phyloP scores from a whole-genome alignment of 2,329 filamentous ascomycete species.

The Myotisia sp. region DNA sequence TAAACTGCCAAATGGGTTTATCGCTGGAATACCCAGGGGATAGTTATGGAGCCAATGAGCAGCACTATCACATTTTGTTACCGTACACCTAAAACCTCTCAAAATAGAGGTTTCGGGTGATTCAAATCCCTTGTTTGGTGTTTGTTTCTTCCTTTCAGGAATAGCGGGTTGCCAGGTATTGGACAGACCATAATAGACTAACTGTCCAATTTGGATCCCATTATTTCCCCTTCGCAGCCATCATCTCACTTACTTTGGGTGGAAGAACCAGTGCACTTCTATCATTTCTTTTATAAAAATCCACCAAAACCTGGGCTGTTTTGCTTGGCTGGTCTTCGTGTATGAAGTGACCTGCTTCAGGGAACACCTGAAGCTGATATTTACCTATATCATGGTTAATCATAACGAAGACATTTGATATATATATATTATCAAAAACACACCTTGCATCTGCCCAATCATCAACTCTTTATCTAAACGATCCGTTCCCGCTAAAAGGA shows the following conservation, averaged over 20 bases:
- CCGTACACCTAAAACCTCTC: no score
- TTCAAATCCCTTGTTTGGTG: no score
- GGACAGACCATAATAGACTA: no score
- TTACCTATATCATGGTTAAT: constrained; percentile 41
- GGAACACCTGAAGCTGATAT: constrained; percentile 88
- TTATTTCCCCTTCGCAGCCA: constrained; percentile 27
- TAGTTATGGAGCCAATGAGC: no score
- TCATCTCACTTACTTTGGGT: constrained; percentile 72
- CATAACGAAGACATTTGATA: background rate
- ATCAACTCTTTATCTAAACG: constrained; percentile 80
- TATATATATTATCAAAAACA: constrained; percentile 12
- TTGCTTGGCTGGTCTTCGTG: constrained; percentile 91
- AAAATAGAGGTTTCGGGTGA: no score
- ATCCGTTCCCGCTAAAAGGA: constrained; percentile 80
- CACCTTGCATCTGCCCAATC: constrained; percentile 94
- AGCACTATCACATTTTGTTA: no score
- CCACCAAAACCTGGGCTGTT: constrained; percentile 68
- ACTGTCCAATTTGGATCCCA: no score
- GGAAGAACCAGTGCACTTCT: constrained; percentile 70
- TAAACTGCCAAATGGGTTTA: no score
- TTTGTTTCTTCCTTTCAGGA: no score
- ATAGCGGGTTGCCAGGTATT: no score
- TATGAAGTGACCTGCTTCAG: constrained; percentile 89
- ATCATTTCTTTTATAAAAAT: constrained; percentile 89
- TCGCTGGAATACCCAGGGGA: no score